Evolutionary conservation across 257 asterid species (phyloP).

Genomic region (Cynanchum wilfordii): DNA sequence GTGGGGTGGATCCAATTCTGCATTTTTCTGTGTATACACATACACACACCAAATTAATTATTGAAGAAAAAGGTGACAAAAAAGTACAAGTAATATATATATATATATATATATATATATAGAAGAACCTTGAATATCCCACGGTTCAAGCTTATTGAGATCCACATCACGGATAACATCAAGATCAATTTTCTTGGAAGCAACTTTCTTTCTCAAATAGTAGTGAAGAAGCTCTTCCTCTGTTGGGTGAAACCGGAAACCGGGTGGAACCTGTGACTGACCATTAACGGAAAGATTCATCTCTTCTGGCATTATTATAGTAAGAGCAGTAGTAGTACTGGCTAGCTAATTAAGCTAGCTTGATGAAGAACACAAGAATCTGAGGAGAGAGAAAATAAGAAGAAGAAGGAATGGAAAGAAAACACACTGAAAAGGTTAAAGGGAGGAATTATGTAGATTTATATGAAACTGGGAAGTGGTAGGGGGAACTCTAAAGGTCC

Average conservation of each 20-base stretch:
- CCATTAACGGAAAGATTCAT: conserved; percentile 81
- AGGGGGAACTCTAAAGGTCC: conserved; percentile 24
- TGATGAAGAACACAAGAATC: neutral
- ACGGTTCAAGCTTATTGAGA: conserved; percentile 90
- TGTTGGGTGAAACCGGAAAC: conserved; percentile 90
- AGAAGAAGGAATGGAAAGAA: neutral
- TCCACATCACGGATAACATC: conserved; percentile 88
- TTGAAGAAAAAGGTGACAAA: neutral
- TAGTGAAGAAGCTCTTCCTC: conserved; percentile 89
- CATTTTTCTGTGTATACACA: conserved; percentile 47
- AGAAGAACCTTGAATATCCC: conserved; percentile 81
- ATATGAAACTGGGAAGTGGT: conserved; percentile 29
- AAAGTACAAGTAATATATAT: too few relatives aligned
- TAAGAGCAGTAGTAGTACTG: neutral
- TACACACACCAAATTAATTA: too few relatives aligned
- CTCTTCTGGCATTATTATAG: conserved; percentile 32
- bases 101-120: too few relatives aligned
- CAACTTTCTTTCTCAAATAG: conserved; percentile 76
- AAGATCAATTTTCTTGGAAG: conserved; percentile 64
- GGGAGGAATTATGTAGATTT: conserved; percentile 38
- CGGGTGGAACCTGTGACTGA: conserved; percentile 82
- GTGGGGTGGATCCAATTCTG: conserved; percentile 81
- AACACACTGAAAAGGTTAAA: conserved; percentile 28
- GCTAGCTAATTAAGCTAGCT: too few relatives aligned
- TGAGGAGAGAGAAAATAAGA: neutral